Conservation (phyloP, 106 monocot species). For the Iris macrosiphon region DNA sequence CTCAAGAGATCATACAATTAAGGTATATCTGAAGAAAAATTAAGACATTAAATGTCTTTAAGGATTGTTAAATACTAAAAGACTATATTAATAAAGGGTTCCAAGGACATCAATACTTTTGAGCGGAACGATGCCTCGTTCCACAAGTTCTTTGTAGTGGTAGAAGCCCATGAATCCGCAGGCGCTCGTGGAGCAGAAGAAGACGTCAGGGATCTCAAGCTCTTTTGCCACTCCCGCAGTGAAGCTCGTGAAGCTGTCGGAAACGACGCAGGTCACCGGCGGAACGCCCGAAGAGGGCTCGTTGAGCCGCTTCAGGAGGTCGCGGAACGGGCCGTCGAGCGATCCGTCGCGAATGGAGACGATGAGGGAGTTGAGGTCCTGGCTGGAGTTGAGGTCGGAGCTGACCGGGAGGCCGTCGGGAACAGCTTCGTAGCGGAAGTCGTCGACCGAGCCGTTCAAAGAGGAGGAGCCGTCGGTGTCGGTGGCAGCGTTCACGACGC, state of each 20-base stretch:
- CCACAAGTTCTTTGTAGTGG: neutral
- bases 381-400: conserved; percentile 7
- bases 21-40: neutral
- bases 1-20: neutral
- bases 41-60: neutral
- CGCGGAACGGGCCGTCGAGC: conserved; percentile 1
- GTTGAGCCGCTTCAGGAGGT: conserved; percentile 1
- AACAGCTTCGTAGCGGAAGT: conserved; percentile 14
- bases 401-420: conserved; percentile 23
- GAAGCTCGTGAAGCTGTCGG: conserved; percentile 24
- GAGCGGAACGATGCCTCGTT: conserved; percentile 7
- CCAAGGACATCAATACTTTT: too few relatives aligned
- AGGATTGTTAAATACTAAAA: too few relatives aligned
- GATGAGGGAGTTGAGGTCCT: conserved; percentile 6
- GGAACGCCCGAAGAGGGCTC: neutral
- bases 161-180: conserved; percentile 18
- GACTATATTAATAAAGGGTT: too few relatives aligned
- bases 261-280: conserved; percentile 9
- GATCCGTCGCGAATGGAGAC: neutral
- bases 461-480: too few relatives aligned
- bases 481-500: too few relatives aligned
- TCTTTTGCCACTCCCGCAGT: conserved; percentile 6
- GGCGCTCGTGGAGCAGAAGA: conserved; percentile 18
- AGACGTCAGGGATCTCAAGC: conserved; percentile 1
- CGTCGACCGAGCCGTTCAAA: too few relatives aligned